Base-by-base conservation (phyloP, 73 alveolate genomes). In the Diophrys appendiculata region DNA sequence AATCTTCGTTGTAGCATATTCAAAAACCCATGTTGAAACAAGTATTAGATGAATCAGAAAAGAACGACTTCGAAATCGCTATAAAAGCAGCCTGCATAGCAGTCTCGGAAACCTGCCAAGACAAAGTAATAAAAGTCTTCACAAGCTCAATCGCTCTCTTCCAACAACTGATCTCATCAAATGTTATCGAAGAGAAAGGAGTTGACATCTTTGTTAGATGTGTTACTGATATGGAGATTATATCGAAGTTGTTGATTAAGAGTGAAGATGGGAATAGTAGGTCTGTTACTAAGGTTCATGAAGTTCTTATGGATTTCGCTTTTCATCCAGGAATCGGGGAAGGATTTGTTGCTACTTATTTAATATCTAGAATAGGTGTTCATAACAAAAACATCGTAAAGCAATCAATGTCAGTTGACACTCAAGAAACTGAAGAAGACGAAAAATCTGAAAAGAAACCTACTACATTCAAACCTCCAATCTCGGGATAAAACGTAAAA, bases 281-380 rank as follows among this genome's bases (percentile, higher is more conserved):
- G 43, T 43, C 79, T 64, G 71, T 88, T 29, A 52, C 72, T 29
- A 78, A 80, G 33, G 84, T 82, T 8, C 93, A 86, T 55, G 93
- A 86, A 29, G 43, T 79, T 33, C 69, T 86, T 2, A 35, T 86
- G 1, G 93, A 86, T 54, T 79, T 79, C 67, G 23, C 80, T 8
- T 86, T 72, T 64, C 93, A 86, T 64, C 88, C 89, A 22, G 65
- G 34, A 70, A 79, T 86, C 32, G 93, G 92, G 23, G 92, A 85
- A 69, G 92, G 88, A 2, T 82, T 79, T 70, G 92, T 56, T 0
- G 75, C 88, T 26, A 68, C 88, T 28, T 85, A 76, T 65, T 53
- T 85, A 0, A n/a, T 85, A 0, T 69, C 83, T 25, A 85, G 84
- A 31, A 54, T 85, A 11, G 33, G 71, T 31, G 69, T 73, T 18